Base-by-base conservation (phyloP, 139 green algal species). In the Chlorella sp. region DNA sequence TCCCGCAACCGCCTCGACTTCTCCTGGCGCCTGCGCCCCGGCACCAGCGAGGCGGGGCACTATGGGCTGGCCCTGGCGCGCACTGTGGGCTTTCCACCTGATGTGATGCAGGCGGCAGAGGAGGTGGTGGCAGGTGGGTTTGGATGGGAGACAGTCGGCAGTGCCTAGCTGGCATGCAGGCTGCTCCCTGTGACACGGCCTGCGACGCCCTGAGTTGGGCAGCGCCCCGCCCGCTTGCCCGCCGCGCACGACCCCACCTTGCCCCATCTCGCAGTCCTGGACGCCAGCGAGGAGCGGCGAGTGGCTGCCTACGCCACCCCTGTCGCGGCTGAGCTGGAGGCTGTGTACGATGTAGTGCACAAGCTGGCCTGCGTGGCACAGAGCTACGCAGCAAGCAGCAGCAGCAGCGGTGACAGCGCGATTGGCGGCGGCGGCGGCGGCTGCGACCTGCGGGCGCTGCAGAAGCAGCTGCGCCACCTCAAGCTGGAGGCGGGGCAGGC, bases 51-150 rank as follows among this genome's bases (percentile, higher is more conserved):
- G 40, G 60, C 69, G 41, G 51, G 56, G 30, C 91, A 94, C 80
- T 95, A 95, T 75, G 94, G 94, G 32, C 86, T 97, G 65, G 36
- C 88, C 41, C 88, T 96, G 51, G 94, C 94, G 17, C 40, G 56
- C 2, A 69, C 81, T 5, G 83, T 91, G 44, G 90, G 90, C 20
- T 84, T 96, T 44, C 92, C 92, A 1, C 9, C 30, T 0, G n/a
- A 51, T 0, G 76, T 92, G n/a, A 38, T 94, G 70, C 30, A 64
- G 2, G 13, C 81, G 30, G 90, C 85, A 16, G 65, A 64, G 44
- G 73, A 82, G 83, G 86, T 77, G 48, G 74, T 81, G 38, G 26
- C 58, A 80, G 60, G 87, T 85, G 38, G 20, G 58, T 5, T 54
- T 54, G n/a, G n/a, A n/a, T n/a, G n/a, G n/a, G n/a, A n/a, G n/a